These are phyloP conservation scores for Scheffersomyces coipomensis DNA, from an alignment of 805 yeast genomes.

Conservation along the genomic window DNA sequence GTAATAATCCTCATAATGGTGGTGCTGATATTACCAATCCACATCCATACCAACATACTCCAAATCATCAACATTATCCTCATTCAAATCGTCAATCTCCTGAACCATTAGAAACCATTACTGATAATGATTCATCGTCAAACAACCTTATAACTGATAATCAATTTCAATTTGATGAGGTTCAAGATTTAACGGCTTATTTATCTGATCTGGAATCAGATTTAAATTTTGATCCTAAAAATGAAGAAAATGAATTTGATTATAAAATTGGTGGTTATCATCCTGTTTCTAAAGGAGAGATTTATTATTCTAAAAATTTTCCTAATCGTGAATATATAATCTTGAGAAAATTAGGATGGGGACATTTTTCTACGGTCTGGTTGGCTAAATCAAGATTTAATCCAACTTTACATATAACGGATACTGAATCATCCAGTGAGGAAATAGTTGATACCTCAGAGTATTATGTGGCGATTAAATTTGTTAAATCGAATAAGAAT, in stretches of 20 bases:
- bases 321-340: slow-evolving; percentile 42
- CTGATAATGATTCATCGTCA: no score
- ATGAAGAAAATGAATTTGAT: slow-evolving; percentile 52
- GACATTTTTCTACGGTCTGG: slow-evolving; percentile 75
- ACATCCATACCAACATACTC: neutral
- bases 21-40: neutral
- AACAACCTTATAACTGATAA: neutral
- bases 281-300: slow-evolving; percentile 57
- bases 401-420: slow-evolving; percentile 18
- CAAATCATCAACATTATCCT: neutral
- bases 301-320: slow-evolving; percentile 39
- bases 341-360: slow-evolving; percentile 66
- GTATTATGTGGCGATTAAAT: slow-evolving; percentile 59
- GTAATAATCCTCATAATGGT: slow-evolving; percentile 1
- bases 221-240: slow-evolving; percentile 22
- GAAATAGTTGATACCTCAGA: slow-evolving; percentile 15
- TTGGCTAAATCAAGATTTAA: slow-evolving; percentile 35
- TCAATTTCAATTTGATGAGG: slow-evolving; percentile 1
- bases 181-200: slow-evolving; percentile 7
- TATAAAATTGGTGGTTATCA: slow-evolving; percentile 65
- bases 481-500: slow-evolving; percentile 52
- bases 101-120: neutral
- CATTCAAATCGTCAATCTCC: neutral
- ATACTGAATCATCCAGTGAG: neutral
- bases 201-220: slow-evolving; percentile 26